phyloP scores from a whole-genome alignment of 2,329 filamentous ascomycete genomes.

The Incumbomyces lentus region DNA sequence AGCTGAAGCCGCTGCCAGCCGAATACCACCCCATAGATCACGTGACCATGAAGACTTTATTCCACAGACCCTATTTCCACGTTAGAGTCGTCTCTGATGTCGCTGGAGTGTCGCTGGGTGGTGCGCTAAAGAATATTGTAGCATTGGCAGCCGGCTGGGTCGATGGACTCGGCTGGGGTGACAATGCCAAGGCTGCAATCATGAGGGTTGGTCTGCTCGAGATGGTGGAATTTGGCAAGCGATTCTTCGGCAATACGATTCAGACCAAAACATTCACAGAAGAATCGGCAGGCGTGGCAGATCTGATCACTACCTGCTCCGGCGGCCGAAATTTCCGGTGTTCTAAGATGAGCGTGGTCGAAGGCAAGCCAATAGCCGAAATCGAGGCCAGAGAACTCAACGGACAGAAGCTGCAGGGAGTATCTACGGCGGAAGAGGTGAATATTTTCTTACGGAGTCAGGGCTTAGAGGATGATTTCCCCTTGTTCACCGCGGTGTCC shows the following conservation, averaged over 20 bases:
- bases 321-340: slow-evolving; percentile 91
- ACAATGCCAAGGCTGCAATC: slow-evolving; percentile 96
- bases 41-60: slow-evolving; percentile 68
- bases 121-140: slow-evolving; percentile 93
- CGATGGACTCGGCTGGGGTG: slow-evolving; percentile 90
- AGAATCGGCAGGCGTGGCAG: slow-evolving; percentile 87
- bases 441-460: slow-evolving; percentile 75
- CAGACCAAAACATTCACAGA: slow-evolving; percentile 86
- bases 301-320: slow-evolving; percentile 87
- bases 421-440: slow-evolving; percentile 81
- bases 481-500: slow-evolving; percentile 82
- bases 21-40: slow-evolving; percentile 85
- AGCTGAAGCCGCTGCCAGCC: slow-evolving; percentile 62
- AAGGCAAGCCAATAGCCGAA: slow-evolving; percentile 69
- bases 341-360: slow-evolving; percentile 75
- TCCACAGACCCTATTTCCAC: slow-evolving; percentile 96
- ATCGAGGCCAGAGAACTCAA: slow-evolving; percentile 85
- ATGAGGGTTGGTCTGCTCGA: slow-evolving; percentile 94
- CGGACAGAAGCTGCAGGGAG: slow-evolving; percentile 93
- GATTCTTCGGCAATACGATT: slow-evolving; percentile 79
- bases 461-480: slow-evolving; percentile 72
- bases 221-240: slow-evolving; percentile 91
- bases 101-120: slow-evolving; percentile 89
- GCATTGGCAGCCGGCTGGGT: slow-evolving; percentile 91
- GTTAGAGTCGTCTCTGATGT: slow-evolving; percentile 89